Percentiles rank a stretch among this genome's conserved stretches.
Evolutionary conservation across 495 filamentous ascomycete genomes (phyloP).

Genomic region (Parachaetomium inaequale): DNA sequence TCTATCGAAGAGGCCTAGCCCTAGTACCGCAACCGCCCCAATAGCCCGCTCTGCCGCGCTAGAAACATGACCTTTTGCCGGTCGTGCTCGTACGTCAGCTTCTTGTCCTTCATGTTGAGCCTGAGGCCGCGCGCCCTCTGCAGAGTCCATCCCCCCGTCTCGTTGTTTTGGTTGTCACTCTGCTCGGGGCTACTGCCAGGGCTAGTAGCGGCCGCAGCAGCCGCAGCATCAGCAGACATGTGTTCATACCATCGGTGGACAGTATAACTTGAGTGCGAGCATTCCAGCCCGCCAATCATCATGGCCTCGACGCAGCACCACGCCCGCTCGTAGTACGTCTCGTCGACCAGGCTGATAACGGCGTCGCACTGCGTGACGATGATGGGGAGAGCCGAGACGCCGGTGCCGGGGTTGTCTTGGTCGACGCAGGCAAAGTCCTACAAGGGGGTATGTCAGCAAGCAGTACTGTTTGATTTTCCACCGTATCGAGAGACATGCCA

Average conservation of each 20-base stretch:
- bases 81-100: background rate
- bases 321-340: background rate
- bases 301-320: background rate
- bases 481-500: background rate
- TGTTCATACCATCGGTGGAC: background rate
- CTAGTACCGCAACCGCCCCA: background rate
- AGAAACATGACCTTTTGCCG: background rate
- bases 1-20: too few species aligned
- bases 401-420: background rate
- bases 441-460: too few species aligned
- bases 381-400: background rate
- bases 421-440: background rate
- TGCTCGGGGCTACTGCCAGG: background rate
- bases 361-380: background rate
- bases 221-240: background rate
- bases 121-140: background rate
- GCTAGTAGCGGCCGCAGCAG: background rate
- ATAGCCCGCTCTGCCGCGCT: background rate
- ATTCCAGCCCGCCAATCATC: background rate
- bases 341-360: conserved; percentile 1
- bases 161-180: background rate
- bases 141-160: background rate
- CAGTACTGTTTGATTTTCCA: background rate
- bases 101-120: background rate
- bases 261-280: background rate